Evolutionary conservation across 2,329 filamentous ascomycete species (phyloP), one percentile per base, ranked within the genome.

Genomic region (Elsinoe batatas): DNA sequence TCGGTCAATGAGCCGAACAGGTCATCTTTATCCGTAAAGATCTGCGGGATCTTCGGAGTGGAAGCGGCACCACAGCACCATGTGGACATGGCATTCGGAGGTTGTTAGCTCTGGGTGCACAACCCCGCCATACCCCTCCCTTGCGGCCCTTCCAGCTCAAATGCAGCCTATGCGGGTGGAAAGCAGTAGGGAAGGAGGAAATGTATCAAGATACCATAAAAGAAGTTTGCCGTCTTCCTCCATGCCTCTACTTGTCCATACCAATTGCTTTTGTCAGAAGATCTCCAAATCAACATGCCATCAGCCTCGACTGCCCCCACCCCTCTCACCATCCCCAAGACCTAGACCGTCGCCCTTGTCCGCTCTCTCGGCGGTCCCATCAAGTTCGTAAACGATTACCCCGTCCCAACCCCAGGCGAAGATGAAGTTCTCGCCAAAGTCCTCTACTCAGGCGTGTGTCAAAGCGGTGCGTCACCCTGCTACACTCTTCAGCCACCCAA

Each of bases 381-480:
- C 20, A 68, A 73, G 47, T 72, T 73, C 57, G 64, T 68, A 36
- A 61, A 68, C 32, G 65, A 71, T 50, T 74, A 75, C 54, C 72
- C 72, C 5, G 72, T 75, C 12, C 67, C 69, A 22, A 63, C 57
- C 2, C 69, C 71, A 0, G 64, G 67, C 3, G 60, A 64, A 18
- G 70, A 74, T 49, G 73, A 75, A 63, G 71, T 75, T 12, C 61
- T 74, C 10, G 73, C 72, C 22, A 71, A 74, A 54, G 69, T 75
- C 1, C 66, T 75, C 26, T 75, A 74, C 57, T 71, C 67, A 0
- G 73, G 73, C 1, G 72, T 75, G 26, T 75, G 72, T 43, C 72
- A 74, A 55, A 74, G 71, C 58, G 71, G 71, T 72, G 58, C 60
- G 68, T 59, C 22, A 30, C 5, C 50, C 17, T 8, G 6, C 53